Conservation (phyloP, 2,329 filamentous ascomycete genomes). For the Dothideomycetes sp. region DNA sequence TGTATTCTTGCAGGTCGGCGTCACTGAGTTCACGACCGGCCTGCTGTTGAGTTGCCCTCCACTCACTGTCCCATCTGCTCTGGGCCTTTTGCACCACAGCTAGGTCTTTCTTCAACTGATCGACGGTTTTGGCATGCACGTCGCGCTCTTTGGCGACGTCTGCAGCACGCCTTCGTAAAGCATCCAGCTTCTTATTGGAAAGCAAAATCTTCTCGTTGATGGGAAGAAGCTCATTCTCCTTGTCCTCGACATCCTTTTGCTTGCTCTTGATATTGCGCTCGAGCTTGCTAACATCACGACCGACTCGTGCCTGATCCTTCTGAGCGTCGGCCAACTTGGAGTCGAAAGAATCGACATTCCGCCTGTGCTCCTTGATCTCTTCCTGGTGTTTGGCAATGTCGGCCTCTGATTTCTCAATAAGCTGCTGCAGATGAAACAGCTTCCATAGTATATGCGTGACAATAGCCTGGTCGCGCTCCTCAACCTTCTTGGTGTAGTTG, state of each 20-base stretch:
- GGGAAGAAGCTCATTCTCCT: constrained; percentile 74
- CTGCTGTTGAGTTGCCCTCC: constrained; percentile 72
- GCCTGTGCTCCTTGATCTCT: constrained; percentile 83
- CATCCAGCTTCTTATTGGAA: constrained; percentile 58
- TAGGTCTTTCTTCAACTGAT: constrained; percentile 70
- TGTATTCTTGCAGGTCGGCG: constrained; percentile 81
- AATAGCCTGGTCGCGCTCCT: constrained; percentile 81
- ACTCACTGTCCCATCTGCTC: constrained; percentile 77
- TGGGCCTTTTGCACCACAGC: constrained; percentile 81
- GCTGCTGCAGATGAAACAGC: constrained; percentile 84
- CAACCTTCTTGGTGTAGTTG: constrained; percentile 79
- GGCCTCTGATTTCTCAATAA: constrained; percentile 82
- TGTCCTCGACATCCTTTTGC: constrained; percentile 77
- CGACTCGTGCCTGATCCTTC: constrained; percentile 68
- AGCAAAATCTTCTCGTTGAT: constrained; percentile 86
- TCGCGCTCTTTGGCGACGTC: constrained; percentile 68
- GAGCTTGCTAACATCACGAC: constrained; percentile 66
- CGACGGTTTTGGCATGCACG: constrained; percentile 54
- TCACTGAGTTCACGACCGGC: constrained; percentile 79
- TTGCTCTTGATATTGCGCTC: constrained; percentile 78
- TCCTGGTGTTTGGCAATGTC: constrained; percentile 91
- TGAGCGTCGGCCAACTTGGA: constrained; percentile 69
- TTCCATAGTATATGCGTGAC: constrained; percentile 95
- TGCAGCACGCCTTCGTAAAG: constrained; percentile 55
- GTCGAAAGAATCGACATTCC: constrained; percentile 78